These are phyloP conservation scores for Pseudopyricularia cyperi DNA, from an alignment of 2,329 filamentous ascomycete species.

Conservation along the genomic window DNA sequence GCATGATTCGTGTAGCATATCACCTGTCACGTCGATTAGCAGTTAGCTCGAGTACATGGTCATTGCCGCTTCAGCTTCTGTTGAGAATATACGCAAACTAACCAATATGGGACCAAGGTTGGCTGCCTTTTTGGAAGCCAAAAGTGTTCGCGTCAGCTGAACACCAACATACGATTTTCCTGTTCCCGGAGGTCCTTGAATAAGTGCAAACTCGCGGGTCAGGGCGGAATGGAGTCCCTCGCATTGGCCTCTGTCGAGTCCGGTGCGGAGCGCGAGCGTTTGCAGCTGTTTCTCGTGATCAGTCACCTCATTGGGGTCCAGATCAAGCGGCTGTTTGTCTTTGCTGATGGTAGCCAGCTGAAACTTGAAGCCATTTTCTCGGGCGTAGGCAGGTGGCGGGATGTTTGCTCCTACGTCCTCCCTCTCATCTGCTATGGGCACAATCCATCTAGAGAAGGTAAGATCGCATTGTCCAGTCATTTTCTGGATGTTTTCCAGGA, in stretches of 20 bases:
- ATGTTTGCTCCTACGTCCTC: conserved; percentile 12
- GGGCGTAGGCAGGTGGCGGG: conserved; percentile 37
- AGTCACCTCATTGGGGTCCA: conserved; percentile 8
- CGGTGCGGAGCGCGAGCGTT: conserved; percentile 19
- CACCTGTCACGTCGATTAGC: conserved; percentile 10
- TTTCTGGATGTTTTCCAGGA: conserved; percentile 39
- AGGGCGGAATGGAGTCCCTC: conserved; percentile 39
- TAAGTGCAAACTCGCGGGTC: conserved; percentile 39
- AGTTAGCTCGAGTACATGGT: neutral
- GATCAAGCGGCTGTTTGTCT: conserved; percentile 9
- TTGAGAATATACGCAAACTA: neutral
- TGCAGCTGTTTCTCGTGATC: conserved; percentile 6
- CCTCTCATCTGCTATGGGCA: conserved; percentile 7
- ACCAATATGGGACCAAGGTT: conserved; percentile 30
- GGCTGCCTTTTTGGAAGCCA: conserved; percentile 25
- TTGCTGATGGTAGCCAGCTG: conserved; percentile 21
- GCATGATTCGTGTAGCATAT: conserved; percentile 40
- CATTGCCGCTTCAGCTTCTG: neutral
- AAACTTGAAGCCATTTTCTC: conserved; percentile 33
- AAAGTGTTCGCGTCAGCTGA: conserved; percentile 40
- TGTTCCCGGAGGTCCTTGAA: conserved; percentile 60
- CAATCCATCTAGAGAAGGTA: conserved; percentile 35
- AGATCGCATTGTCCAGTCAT: conserved; percentile 30
- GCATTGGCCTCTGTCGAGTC: conserved; percentile 39
- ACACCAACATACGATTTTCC: conserved; percentile 53